phyloP scores from a whole-genome alignment of 257 asterid species.

The Nicotiana noctiflora region DNA sequence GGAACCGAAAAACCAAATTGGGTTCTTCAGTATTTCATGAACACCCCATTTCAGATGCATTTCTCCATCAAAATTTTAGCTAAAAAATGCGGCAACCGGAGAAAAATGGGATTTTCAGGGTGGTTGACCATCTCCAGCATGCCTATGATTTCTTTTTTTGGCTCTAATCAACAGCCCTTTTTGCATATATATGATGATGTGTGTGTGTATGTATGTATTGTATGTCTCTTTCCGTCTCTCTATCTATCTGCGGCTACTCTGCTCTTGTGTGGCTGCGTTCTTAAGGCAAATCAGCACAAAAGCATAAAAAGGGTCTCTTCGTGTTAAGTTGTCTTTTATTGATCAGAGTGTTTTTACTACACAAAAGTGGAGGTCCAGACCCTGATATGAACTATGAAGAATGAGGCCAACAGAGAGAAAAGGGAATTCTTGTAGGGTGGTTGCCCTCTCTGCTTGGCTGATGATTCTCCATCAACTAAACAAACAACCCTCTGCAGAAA shows the following conservation, averaged over 20 bases:
- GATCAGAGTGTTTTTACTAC: neutral
- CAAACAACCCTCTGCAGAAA: neutral
- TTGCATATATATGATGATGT: neutral
- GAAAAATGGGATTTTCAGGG: neutral
- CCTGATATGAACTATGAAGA: neutral
- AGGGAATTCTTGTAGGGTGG: neutral
- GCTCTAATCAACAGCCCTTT: neutral
- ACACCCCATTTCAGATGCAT: neutral
- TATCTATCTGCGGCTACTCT: neutral
- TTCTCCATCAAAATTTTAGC: neutral
- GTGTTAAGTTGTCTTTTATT: no score
- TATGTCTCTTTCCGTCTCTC: neutral
- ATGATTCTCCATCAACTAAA: neutral
- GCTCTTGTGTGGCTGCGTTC: neutral
- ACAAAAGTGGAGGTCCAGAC: neutral
- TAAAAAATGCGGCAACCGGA: neutral
- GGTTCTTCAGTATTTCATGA: neutral
- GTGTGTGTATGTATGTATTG: no score
- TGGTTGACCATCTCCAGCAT: neutral
- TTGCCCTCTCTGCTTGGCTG: neutral
- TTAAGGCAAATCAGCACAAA: no score
- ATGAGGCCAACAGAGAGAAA: neutral
- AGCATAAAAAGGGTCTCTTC: no score
- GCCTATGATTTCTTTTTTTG: neutral
- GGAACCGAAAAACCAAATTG: neutral